Base-by-base conservation (phyloP, 1,139 yeast species). In the Candida neerlandica region DNA sequence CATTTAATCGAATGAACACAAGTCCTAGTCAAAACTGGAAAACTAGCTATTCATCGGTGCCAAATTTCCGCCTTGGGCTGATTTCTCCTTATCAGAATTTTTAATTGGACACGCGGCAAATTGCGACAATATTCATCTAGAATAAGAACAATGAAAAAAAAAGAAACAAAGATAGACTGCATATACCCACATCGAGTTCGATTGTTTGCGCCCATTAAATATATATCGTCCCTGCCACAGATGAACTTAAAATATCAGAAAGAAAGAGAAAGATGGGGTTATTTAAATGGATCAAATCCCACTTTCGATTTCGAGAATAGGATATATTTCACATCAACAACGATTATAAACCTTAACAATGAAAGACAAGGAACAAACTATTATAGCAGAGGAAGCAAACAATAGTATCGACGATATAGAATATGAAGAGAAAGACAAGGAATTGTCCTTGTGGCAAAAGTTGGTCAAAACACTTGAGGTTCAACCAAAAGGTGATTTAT, bases 401-500 rank as follows among this genome's bases (percentile, higher is more conserved):
- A 37, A 21, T 23, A 21, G 29, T 23, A 19, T 37, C 18, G 15
- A 7, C 5, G 21, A 23, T 23, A 23, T 23, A 2, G 27, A 26
- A 27, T 23, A 41, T 12, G 43, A 41, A 11, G 14, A 37, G 14
- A 7, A 42, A 5, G 37, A 41, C 14, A 37, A 33, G 10, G 40
- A 52, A 19, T 39, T 39, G 32, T 14, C 53, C 19, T 32, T 44
- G 12, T 49, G 54, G 54, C 51, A 47, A 30, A 53, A 46, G 21
- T 12, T 53, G 2, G 18, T 46, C n/a, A 47, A 35, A 30, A 33
- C 38, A 9, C 37, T 53, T 12, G 54, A 52, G 41, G 53, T 51
- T 11, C 57, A 66, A 33, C 66, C 66, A 41, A 68, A 66, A 21
- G 70, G 64, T 33, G 45, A 50, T 12, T 63, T 80, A 47, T 63